Conservation (phyloP, 2,329 filamentous ascomycete species). For the Elsinoe australis region DNA sequence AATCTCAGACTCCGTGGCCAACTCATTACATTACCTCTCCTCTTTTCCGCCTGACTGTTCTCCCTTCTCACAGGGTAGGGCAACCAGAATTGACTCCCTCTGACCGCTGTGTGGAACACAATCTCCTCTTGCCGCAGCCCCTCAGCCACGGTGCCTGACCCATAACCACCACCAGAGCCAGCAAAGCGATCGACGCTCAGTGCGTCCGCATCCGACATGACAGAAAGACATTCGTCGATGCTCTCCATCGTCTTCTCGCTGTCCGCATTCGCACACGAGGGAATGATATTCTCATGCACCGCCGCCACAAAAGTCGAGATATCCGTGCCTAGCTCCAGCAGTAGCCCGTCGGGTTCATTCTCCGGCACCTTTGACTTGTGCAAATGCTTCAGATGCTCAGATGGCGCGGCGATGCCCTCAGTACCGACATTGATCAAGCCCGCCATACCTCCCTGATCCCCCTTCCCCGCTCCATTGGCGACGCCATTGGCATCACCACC, state of each 20-base stretch:
- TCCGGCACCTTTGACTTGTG: constrained; percentile 39
- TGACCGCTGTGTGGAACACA: constrained; percentile 80
- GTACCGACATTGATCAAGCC: constrained; percentile 16
- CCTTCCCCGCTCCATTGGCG: background rate
- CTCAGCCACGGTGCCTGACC: constrained; percentile 52
- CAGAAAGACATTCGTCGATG: constrained; percentile 76
- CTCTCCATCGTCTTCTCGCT: constrained; percentile 62
- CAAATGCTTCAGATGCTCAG: constrained; percentile 40
- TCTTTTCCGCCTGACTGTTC: constrained; percentile 32
- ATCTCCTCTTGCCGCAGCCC: constrained; percentile 86
- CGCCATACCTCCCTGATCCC: background rate
- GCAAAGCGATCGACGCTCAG: constrained; percentile 68
- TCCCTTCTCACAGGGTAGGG: constrained; percentile 72
- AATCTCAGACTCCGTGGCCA: constrained; percentile 79
- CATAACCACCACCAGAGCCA: constrained; percentile 44
- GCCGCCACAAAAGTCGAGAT: constrained; percentile 82
- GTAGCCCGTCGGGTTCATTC: constrained; percentile 56
- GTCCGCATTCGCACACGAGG: constrained; percentile 64
- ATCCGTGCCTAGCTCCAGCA: constrained; percentile 90
- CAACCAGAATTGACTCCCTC: constrained; percentile 76
- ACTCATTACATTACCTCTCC: constrained; percentile 67
- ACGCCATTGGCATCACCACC: background rate
- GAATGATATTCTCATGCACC: constrained; percentile 84
- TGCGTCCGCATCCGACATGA: constrained; percentile 79
- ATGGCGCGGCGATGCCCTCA: constrained; percentile 35